These are phyloP conservation scores for Candida nemodendra DNA, from an alignment of 805 yeast genomes.

Conservation along the genomic window DNA sequence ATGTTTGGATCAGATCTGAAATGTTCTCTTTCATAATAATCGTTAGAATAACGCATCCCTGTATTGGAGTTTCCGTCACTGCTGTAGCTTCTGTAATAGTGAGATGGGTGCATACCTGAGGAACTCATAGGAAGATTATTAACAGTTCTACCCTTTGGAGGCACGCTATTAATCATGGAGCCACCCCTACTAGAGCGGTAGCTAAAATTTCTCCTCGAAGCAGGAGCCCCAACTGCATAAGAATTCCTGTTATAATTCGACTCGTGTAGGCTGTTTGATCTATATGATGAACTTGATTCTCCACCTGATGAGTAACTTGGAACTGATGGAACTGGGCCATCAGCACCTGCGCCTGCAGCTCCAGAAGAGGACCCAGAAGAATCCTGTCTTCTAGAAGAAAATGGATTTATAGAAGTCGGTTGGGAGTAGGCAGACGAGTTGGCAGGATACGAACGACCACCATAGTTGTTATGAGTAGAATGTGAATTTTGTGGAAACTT, in stretches of 20 bases:
- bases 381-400: slow-evolving; percentile 30
- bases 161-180: slow-evolving; percentile 1
- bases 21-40: slow-evolving; percentile 20
- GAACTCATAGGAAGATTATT: not conserved
- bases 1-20: slow-evolving; percentile 13
- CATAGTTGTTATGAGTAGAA: slow-evolving; percentile 11
- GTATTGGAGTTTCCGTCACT: slow-evolving; percentile 14
- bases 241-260: slow-evolving; percentile 12
- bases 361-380: slow-evolving; percentile 10
- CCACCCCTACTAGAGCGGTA: slow-evolving; percentile 21
- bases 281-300: slow-evolving; percentile 13
- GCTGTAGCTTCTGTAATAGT: slow-evolving; percentile 19
- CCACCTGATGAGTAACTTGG: slow-evolving; percentile 4
- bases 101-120: not conserved
- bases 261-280: slow-evolving; percentile 15
- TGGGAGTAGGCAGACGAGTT: slow-evolving; percentile 21
- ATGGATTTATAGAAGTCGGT: slow-evolving; percentile 27
- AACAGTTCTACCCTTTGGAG: slow-evolving; percentile 9
- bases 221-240: slow-evolving; percentile 10
- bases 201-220: slow-evolving; percentile 16
- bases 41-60: slow-evolving; percentile 13
- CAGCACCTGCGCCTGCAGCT: slow-evolving; percentile 5
- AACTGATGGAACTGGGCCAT: slow-evolving; percentile 2
- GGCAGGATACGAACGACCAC: slow-evolving; percentile 10
- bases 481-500: slow-evolving; percentile 22